phyloP scores from a whole-genome alignment of 202 grass and related monocot species.

The Carex sylvatica region DNA sequence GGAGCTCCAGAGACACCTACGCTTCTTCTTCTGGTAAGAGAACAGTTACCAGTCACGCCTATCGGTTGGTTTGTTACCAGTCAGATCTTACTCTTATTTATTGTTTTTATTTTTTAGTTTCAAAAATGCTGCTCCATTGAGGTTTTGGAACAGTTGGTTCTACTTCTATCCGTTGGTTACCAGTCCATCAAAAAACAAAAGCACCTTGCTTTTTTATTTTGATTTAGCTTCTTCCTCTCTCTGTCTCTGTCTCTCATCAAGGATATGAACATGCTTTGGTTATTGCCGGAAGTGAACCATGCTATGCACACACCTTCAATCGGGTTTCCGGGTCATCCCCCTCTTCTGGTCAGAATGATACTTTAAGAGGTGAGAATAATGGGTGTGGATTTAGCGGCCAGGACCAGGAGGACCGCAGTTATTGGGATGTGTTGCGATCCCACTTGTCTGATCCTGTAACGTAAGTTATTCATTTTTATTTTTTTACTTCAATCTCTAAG shows the following conservation, averaged over 20 bases:
- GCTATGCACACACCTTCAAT: background rate
- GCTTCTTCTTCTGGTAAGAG: constrained; percentile 9
- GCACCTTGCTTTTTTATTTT: too few relatives aligned
- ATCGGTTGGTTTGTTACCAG: background rate
- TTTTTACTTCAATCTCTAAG: constrained; percentile 9
- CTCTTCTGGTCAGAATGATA: background rate
- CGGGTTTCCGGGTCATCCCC: background rate
- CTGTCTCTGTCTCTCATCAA: background rate
- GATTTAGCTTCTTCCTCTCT: background rate
- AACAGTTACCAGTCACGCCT: background rate
- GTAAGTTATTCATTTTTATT: constrained; percentile 32
- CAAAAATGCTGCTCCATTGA: background rate
- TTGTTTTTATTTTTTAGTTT: too few relatives aligned
- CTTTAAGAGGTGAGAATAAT: constrained; percentile 36
- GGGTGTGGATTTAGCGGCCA: constrained; percentile 47
- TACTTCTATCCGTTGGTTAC: background rate
- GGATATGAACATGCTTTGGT: constrained; percentile 3
- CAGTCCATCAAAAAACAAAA: too few relatives aligned
- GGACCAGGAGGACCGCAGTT: constrained; percentile 35
- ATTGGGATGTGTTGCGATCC: constrained; percentile 67
- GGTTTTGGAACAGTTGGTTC: background rate
- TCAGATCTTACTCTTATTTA: background rate
- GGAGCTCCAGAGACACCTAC: background rate
- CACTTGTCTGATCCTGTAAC: constrained; percentile 65
- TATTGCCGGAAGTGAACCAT: background rate